Percentiles rank a stretch among this genome's conserved stretches.
Conservation (phyloP, 768 basidiomycete genomes). For the Russula virescens region DNA sequence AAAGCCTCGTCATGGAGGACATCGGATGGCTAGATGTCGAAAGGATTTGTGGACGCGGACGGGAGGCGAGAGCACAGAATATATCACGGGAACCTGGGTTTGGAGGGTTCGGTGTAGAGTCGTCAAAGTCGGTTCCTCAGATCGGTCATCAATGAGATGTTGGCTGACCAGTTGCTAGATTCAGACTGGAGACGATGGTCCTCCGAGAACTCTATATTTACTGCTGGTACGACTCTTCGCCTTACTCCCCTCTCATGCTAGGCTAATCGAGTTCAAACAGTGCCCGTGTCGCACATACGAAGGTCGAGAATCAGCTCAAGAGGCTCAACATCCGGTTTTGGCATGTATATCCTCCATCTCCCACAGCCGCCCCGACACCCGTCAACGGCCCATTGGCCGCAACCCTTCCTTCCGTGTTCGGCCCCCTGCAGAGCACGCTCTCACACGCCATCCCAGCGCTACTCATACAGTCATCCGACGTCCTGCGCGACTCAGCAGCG, state of each 20-base stretch:
- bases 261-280: conserved; percentile 34
- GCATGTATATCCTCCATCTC: conserved; percentile 56
- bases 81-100: conserved; percentile 29
- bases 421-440: conserved; percentile 63
- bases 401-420: conserved; percentile 39
- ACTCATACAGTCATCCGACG: conserved; percentile 75
- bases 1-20: conserved; percentile 64
- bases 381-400: background rate
- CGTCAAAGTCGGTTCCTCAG: conserved; percentile 12
- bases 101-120: background rate
- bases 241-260: background rate
- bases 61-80: conserved; percentile 27
- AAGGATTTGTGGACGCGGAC: conserved; percentile 46
- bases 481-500: conserved; percentile 77
- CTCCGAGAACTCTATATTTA: conserved; percentile 79
- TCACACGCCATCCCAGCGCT: conserved; percentile 76
- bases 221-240: conserved; percentile 56
- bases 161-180: conserved; percentile 31
- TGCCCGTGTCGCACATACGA: conserved; percentile 85
- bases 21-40: conserved; percentile 73
- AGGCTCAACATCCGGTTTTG: conserved; percentile 70
- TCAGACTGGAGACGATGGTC: conserved; percentile 66
- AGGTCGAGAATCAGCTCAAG: conserved; percentile 85
- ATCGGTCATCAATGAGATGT: background rate
- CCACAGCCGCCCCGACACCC: conserved; percentile 31